Evolutionary conservation across 2,329 filamentous ascomycete genomes (phyloP).

Genomic region (Fusarium metavorans): DNA sequence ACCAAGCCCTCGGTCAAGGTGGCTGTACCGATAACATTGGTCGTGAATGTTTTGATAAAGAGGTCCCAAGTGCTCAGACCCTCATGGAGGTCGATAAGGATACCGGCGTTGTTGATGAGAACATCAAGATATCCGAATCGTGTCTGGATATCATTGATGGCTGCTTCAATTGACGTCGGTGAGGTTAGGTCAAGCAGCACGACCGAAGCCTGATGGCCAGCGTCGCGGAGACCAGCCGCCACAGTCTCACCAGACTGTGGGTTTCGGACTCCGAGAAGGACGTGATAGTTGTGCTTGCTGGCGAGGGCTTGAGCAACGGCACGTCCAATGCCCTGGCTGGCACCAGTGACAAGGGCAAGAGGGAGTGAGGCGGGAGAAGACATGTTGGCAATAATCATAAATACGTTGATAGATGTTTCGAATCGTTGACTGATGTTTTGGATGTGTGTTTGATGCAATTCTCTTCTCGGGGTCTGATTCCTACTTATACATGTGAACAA

Average conservation of each 20-base stretch:
- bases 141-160: constrained; percentile 34
- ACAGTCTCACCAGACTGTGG: constrained; percentile 38
- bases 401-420: neutral
- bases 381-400: constrained; percentile 6
- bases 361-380: neutral
- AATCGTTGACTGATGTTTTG: neutral
- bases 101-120: constrained; percentile 52
- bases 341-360: constrained; percentile 39
- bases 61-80: constrained; percentile 46
- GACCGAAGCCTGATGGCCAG: constrained; percentile 41
- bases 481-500: neutral
- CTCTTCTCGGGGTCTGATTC: neutral
- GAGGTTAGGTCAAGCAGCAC: constrained; percentile 46
- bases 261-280: constrained; percentile 51
- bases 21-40: constrained; percentile 52
- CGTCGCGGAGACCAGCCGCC: constrained; percentile 36
- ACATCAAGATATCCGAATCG: constrained; percentile 49
- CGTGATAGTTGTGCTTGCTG: constrained; percentile 44
- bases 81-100: constrained; percentile 42
- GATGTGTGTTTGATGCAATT: neutral
- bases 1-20: constrained; percentile 44
- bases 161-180: constrained; percentile 43
- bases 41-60: constrained; percentile 52
- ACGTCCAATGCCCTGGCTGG: constrained; percentile 41
- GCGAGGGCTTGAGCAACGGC: constrained; percentile 39